These are phyloP conservation scores for Neonectria ditissima DNA, from an alignment of 2,329 filamentous ascomycete genomes.

Conservation along the genomic window DNA sequence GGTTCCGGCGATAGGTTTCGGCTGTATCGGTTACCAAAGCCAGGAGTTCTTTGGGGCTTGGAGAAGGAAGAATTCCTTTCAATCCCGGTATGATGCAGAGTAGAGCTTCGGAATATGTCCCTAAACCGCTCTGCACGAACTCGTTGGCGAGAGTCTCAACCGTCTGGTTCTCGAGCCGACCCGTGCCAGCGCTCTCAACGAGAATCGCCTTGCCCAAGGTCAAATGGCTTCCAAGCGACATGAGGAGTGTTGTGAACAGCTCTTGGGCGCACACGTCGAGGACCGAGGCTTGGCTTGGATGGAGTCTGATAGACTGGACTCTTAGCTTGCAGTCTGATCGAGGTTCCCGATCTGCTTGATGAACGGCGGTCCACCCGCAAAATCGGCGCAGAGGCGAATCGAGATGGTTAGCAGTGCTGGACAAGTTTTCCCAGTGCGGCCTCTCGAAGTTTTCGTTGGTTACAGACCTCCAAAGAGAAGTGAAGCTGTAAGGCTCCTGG, in stretches of 20 bases:
- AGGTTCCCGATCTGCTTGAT: neutral
- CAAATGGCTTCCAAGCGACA: neutral
- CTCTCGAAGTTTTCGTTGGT: neutral
- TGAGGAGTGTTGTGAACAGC: conserved; percentile 24
- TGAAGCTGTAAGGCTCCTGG: neutral
- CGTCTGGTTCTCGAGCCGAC: conserved; percentile 16
- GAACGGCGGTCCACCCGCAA: neutral
- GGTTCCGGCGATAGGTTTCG: neutral
- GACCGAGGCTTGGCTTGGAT: conserved; percentile 17
- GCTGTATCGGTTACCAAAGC: neutral
- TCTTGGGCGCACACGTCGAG: conserved; percentile 32
- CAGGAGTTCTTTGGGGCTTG: neutral
- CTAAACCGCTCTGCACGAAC: conserved; percentile 28
- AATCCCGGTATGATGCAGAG: conserved; percentile 28
- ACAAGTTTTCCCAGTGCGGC: conserved; percentile 3
- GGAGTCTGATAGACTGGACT: neutral
- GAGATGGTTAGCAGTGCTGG: neutral
- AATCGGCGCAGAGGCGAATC: neutral
- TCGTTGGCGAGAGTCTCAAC: conserved; percentile 23
- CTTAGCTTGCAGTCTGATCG: neutral
- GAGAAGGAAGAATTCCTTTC: neutral
- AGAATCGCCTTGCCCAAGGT: conserved; percentile 8
- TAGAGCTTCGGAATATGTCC: conserved; percentile 20
- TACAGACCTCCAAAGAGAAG: neutral
- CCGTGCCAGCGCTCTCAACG: conserved; percentile 15